Evolutionary conservation across 176 grass and related monocot genomes (phyloP), one percentile per base, ranked within the genome.

Genomic region (Oryza glaberrima): DNA sequence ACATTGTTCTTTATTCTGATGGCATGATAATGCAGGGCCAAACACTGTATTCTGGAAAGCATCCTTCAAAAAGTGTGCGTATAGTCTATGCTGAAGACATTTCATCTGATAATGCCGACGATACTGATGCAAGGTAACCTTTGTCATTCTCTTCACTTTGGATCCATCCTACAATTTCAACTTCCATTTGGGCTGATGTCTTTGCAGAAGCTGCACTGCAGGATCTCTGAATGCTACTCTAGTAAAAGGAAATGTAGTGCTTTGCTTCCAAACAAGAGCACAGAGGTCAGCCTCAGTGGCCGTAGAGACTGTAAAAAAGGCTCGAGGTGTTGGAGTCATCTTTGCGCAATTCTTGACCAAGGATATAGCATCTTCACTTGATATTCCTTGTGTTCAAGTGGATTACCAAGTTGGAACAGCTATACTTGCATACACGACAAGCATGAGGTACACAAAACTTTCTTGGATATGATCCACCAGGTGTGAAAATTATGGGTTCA

Each of bases 81-180:
- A 76, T 99, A 89, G 96, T 99, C 56, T 95, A 90, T 89, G 93
- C 90, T 71, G 93, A 99, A 91, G 93, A 96, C 80, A 86, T 96
- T 83, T 86, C 96, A 65, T 90, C 91, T 40, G 81, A 86, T 77
- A 87, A 82, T 77, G 88, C 90, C 43, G 93, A 90, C 67, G 88
- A 85, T 80, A 38, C 22, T 78, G 91, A 99, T 86, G 91, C 96
- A 94, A 94, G 96, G 96, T 99, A 94, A 88, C 34, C 44, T 82
- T 60, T 86, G 22, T 65, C 12, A 0, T 87, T 60, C 72, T 74
- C 20, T 6, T 48, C 74, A 72, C 25, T 78, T 19, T 11, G 17
- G 22, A 82, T 34, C 3, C 46, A 38, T 47, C 46, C 9, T 83
- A 47, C 45, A 85, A 51, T 52, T 67, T 65, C 4, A 15, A 32